phyloP scores from a whole-genome alignment of 139 green algal genomes.

The Microglena sp. region DNA sequence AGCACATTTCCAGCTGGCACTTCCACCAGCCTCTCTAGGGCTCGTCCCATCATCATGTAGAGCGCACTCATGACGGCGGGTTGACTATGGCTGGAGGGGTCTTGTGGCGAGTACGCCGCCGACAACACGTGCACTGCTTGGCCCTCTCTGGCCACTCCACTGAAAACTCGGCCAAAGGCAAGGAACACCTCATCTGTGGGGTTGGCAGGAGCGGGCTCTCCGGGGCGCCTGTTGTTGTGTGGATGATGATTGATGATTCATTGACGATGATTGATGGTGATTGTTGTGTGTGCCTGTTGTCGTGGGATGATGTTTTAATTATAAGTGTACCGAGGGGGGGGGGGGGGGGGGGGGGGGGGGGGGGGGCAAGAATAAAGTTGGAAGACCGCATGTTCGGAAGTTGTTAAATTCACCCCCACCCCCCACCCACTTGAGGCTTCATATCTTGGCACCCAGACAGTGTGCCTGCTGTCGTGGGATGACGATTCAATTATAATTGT shows the following conservation, averaged over 20 bases:
- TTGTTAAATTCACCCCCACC: too few relatives aligned
- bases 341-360: too few relatives aligned
- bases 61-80: slow-evolving; percentile 58
- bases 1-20: slow-evolving; percentile 88
- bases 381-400: too few relatives aligned
- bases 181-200: slow-evolving; percentile 63
- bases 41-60: slow-evolving; percentile 95
- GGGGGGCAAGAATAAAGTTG: too few relatives aligned
- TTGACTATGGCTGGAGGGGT: too few relatives aligned
- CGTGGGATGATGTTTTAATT: too few relatives aligned
- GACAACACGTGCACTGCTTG: slow-evolving; percentile 65
- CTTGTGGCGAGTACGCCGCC: slow-evolving; percentile 61
- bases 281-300: too few relatives aligned
- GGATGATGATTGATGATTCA: background rate
- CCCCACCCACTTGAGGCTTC: too few relatives aligned
- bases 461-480: too few relatives aligned
- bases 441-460: too few relatives aligned
- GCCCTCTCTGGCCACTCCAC: slow-evolving; percentile 52
- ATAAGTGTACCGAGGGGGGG: too few relatives aligned
- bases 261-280: background rate
- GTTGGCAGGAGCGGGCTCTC: slow-evolving; percentile 13
- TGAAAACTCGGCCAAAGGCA: slow-evolving; percentile 85
- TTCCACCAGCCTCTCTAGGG: slow-evolving; percentile 29
- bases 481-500: too few relatives aligned
- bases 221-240: slow-evolving; percentile 19